A percentile compares a stretch with the other conserved stretches of the same genome.
These are phyloP conservation scores for Phoma sp. DNA, from an alignment of 2,329 filamentous ascomycete genomes.

Conservation along the genomic window DNA sequence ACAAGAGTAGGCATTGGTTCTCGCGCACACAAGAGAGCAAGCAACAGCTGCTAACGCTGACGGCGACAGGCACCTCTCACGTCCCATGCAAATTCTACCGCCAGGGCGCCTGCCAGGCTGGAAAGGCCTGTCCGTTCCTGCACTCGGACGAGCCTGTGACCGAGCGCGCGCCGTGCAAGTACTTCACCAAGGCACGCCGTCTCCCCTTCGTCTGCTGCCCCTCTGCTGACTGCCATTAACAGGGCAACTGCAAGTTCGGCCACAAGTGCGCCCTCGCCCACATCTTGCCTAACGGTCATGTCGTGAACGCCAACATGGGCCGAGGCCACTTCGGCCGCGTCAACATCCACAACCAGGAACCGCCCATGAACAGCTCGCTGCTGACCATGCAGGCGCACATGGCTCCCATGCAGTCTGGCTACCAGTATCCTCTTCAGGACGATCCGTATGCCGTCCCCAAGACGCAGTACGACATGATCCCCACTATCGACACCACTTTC, in stretches of 20 bases:
- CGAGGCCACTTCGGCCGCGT: conserved; percentile 69
- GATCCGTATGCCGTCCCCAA: conserved; percentile 44
- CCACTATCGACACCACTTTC: conserved; percentile 64
- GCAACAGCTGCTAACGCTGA: conserved; percentile 20
- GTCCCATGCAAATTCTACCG: conserved; percentile 99
- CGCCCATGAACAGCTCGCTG: conserved; percentile 76
- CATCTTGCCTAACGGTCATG: conserved; percentile 88
- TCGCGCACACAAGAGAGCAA: not conserved
- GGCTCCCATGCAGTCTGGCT: conserved; percentile 50
- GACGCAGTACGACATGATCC: conserved; percentile 56
- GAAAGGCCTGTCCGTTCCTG: conserved; percentile 93
- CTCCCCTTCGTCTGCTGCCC: not conserved
- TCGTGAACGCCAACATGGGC: conserved; percentile 74
- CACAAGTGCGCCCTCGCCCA: conserved; percentile 97
- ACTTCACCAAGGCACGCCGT: conserved; percentile 85
- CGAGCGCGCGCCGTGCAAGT: conserved; percentile 92
- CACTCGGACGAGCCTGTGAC: conserved; percentile 86
- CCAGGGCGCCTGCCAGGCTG: conserved; percentile 94
- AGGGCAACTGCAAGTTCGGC: conserved; percentile 99
- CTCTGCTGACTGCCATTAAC: not conserved
- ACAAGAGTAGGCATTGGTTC: conserved; percentile 50
- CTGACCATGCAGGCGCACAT: conserved; percentile 63
- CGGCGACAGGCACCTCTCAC: conserved; percentile 80
- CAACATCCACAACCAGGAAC: conserved; percentile 70
- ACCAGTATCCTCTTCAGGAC: conserved; percentile 50